These are phyloP conservation scores for Metschnikowia reukaufii DNA, from an alignment of 805 yeast species.

Conservation along the genomic window DNA sequence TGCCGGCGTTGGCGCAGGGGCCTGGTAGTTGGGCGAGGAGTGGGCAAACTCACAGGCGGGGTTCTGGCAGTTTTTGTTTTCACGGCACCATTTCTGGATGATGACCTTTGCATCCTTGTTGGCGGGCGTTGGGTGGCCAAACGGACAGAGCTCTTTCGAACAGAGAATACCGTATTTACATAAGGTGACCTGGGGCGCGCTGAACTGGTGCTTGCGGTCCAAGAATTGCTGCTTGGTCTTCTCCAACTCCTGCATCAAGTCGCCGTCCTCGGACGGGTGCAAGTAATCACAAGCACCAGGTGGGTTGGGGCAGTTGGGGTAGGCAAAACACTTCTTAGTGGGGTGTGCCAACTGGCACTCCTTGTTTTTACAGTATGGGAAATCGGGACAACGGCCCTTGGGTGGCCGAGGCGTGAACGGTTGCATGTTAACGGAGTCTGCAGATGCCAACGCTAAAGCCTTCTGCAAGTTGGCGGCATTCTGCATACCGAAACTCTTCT, in stretches of 20 bases:
- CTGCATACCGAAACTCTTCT: constrained; percentile 35
- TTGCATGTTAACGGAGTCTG: constrained; percentile 25
- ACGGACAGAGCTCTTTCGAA: constrained; percentile 76
- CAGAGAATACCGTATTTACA: constrained; percentile 81
- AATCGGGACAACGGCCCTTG: constrained; percentile 65
- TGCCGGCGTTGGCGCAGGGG: constrained; percentile 17
- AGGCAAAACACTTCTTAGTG: constrained; percentile 67
- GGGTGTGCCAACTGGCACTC: constrained; percentile 82
- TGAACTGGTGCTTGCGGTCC: constrained; percentile 37
- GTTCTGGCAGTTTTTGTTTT: constrained; percentile 63
- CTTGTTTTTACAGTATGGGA: constrained; percentile 69
- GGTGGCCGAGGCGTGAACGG: constrained; percentile 47
- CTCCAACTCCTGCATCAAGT: constrained; percentile 64
- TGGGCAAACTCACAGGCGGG: constrained; percentile 71
- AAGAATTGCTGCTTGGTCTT: constrained; percentile 52
- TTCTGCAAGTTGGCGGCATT: constrained; percentile 44
- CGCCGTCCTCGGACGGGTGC: constrained; percentile 85
- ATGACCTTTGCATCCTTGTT: constrained; percentile 70
- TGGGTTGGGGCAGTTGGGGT: constrained; percentile 74
- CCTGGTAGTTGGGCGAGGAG: constrained; percentile 63
- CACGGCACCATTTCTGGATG: constrained; percentile 73
- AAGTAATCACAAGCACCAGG: constrained; percentile 81
- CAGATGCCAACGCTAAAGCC: constrained; percentile 36
- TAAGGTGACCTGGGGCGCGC: constrained; percentile 38
- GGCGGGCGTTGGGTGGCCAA: constrained; percentile 90